phyloP scores from a whole-genome alignment of 2,329 filamentous ascomycete species.

The Daldinia sp. region DNA sequence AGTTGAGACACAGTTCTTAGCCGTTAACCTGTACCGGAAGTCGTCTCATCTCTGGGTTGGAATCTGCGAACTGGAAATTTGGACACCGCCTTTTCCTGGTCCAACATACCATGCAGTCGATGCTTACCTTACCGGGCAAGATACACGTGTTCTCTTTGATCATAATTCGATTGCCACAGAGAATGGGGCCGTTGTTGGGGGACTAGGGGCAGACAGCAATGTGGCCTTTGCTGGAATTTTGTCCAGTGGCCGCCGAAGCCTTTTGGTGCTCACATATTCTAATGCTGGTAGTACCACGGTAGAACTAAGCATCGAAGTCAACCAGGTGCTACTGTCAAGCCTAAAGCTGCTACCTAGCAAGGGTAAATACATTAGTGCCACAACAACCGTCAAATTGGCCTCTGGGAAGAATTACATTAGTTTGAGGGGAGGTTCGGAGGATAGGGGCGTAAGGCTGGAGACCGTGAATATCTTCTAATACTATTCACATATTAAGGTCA shows the following conservation, averaged over 20 bases:
- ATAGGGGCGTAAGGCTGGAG: constrained; percentile 37
- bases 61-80: constrained; percentile 48
- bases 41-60: constrained; percentile 41
- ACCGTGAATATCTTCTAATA: constrained; percentile 20
- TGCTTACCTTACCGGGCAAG: constrained; percentile 41
- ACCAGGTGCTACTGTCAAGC: constrained; percentile 34
- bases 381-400: constrained; percentile 32
- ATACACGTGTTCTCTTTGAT: constrained; percentile 41
- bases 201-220: constrained; percentile 37
- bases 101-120: constrained; percentile 43
- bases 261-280: constrained; percentile 39
- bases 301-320: constrained; percentile 39
- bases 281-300: constrained; percentile 34
- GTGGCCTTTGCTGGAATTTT: constrained; percentile 44
- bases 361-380: constrained; percentile 30
- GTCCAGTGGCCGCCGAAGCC: constrained; percentile 28
- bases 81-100: constrained; percentile 39
- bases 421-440: constrained; percentile 37
- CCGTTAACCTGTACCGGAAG: constrained; percentile 44
- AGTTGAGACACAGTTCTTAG: constrained; percentile 44
- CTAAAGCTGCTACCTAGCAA: constrained; percentile 34
- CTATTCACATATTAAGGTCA: neutral
- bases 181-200: constrained; percentile 43
- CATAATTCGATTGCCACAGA: constrained; percentile 31
- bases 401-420: constrained; percentile 44